phyloP scores from a whole-genome alignment of 1,284 basidiomycete genomes.

The Ganoderma boninense region DNA sequence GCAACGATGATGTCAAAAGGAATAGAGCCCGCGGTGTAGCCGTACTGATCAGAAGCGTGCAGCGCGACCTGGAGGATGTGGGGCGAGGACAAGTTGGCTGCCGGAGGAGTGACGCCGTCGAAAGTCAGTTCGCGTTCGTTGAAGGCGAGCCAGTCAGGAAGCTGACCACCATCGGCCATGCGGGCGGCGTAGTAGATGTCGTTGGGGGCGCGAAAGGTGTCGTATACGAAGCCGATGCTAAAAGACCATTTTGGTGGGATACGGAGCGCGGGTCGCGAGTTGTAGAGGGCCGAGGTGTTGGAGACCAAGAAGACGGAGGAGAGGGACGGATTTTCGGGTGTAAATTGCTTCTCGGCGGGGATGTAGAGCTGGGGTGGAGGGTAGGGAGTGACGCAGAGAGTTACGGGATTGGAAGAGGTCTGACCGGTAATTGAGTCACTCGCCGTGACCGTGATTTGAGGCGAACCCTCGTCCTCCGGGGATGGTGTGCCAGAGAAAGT shows the following conservation, averaged over 20 bases:
- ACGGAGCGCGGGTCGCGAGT: conserved; percentile 68
- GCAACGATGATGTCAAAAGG: conserved; percentile 69
- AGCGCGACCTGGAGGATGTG: conserved; percentile 60
- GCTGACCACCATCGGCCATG: conserved; percentile 68
- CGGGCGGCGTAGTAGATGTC: conserved; percentile 74
- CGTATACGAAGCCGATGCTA: conserved; percentile 83
- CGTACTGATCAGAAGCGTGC: conserved; percentile 71
- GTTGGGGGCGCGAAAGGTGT: conserved; percentile 64
- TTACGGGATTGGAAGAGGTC: conserved; percentile 59
- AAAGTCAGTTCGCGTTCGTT: conserved; percentile 76
- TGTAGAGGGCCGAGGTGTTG: conserved; percentile 61
- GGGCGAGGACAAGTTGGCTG: conserved; percentile 48
- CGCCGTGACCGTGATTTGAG: conserved; percentile 63
- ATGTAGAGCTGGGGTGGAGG: conserved; percentile 63
- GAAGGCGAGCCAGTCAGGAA: conserved; percentile 85
- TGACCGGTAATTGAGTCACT: conserved; percentile 54
- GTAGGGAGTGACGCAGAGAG: conserved; percentile 67
- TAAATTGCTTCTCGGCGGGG: conserved; percentile 70
- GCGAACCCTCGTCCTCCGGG: conserved; percentile 62
- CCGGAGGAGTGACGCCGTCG: conserved; percentile 76
- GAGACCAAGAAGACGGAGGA: conserved; percentile 73
- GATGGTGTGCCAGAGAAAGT: conserved; percentile 69
- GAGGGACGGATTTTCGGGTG: conserved; percentile 62
- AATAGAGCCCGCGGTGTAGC: conserved; percentile 61
- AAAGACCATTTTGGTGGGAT: conserved; percentile 91